Conservation (phyloP, 2,329 filamentous ascomycete species). For the Fusarium sp. region DNA sequence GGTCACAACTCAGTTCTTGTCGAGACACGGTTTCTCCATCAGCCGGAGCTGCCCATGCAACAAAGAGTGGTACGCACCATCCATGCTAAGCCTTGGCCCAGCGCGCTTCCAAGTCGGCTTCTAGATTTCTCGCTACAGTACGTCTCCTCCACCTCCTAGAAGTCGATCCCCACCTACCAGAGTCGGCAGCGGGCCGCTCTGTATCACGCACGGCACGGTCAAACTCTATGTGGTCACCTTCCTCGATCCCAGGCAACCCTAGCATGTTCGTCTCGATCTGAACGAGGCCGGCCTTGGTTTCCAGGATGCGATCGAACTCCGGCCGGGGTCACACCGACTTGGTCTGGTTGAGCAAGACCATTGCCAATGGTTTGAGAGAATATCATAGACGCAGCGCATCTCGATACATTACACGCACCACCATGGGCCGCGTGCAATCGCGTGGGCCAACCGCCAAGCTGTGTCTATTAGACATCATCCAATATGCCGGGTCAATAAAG, state of each 20-base stretch:
- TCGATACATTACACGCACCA: neutral
- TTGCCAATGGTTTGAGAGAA: neutral
- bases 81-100: neutral
- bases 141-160: slow-evolving; percentile 3
- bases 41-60: neutral
- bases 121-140: slow-evolving; percentile 1
- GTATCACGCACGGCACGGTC: neutral
- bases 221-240: neutral
- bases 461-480: neutral
- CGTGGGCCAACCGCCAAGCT: neutral
- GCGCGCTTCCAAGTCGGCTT: neutral
- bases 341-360: neutral
- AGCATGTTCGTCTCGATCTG: neutral
- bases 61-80: neutral
- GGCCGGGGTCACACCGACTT: neutral
- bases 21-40: neutral
- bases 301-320: neutral
- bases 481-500: slow-evolving; percentile 2
- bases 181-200: slow-evolving; percentile 9
- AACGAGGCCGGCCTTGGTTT: neutral
- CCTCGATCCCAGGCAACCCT: slow-evolving; percentile 1
- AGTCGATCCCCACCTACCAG: slow-evolving; percentile 5
- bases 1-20: neutral
- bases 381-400: neutral
- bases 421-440: neutral